Percentiles rank a stretch among this genome's conserved stretches.
phyloP scores from a whole-genome alignment of 2,329 filamentous ascomycete genomes.

The Phyllosticta citribraziliensis region DNA sequence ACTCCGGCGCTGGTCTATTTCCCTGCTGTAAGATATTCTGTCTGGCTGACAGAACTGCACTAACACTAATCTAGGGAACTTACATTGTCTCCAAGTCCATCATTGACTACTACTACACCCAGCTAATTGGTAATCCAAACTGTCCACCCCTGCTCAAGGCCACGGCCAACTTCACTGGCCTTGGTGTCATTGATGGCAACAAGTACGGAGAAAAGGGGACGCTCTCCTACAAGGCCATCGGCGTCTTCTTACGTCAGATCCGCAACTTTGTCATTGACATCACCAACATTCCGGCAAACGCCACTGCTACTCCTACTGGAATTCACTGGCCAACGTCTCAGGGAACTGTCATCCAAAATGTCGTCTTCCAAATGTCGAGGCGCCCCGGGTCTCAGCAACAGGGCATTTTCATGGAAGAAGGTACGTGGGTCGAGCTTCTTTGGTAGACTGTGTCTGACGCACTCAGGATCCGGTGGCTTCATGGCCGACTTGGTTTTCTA shows the following conservation, averaged over 20 bases:
- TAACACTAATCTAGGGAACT: constrained; percentile 30
- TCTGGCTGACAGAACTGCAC: neutral
- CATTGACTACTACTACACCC: constrained; percentile 54
- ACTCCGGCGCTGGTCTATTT: constrained; percentile 50
- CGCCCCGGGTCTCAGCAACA: constrained; percentile 36
- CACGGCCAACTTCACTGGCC: constrained; percentile 41
- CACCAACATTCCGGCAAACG: constrained; percentile 39
- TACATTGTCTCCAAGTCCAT: constrained; percentile 50
- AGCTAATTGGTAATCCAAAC: constrained; percentile 52
- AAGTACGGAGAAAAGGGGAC: constrained; percentile 32
- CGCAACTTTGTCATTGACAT: constrained; percentile 56
- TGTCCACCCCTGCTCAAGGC: constrained; percentile 47
- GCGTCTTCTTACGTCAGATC: constrained; percentile 56
- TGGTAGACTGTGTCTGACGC: neutral
- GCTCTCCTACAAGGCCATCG: constrained; percentile 41
- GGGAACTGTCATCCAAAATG: constrained; percentile 35
- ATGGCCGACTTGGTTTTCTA: constrained; percentile 37
- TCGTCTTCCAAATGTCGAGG: constrained; percentile 35
- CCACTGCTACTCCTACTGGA: constrained; percentile 30
- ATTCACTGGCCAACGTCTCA: constrained; percentile 39
- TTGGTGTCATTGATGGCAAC: constrained; percentile 51
- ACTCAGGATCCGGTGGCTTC: constrained; percentile 33
- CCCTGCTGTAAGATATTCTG: constrained; percentile 25
- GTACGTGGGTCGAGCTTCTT: neutral
- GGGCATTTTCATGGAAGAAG: constrained; percentile 34